phyloP scores from a whole-genome alignment of 139 green algal genomes.

The Deuterostichococcus epilithicus region DNA sequence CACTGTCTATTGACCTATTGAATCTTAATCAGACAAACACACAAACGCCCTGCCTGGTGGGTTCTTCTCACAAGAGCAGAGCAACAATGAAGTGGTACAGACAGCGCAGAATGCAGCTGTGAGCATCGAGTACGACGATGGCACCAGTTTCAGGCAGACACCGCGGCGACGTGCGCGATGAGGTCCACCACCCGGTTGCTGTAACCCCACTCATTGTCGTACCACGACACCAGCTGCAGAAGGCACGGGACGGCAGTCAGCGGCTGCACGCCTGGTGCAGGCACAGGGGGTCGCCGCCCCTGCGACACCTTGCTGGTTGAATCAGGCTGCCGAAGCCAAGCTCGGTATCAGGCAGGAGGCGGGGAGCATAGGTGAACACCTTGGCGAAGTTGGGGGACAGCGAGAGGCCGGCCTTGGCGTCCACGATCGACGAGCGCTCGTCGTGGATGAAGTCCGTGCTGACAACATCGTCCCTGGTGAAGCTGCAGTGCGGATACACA shows the following conservation, averaged over 20 bases:
- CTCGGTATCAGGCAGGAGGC: background rate
- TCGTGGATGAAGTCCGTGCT: conserved; percentile 87
- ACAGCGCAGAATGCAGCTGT: no score
- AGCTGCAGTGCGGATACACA: conserved; percentile 39
- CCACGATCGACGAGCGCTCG: conserved; percentile 76
- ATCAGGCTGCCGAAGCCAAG: background rate
- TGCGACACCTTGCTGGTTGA: background rate
- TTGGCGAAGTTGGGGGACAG: conserved; percentile 90
- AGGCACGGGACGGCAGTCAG: conserved; percentile 6
- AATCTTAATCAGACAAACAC: no score
- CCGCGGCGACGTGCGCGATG: conserved; percentile 44
- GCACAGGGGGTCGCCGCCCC: background rate
- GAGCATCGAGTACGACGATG: no score
- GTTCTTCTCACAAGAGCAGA: no score
- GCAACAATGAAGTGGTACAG: no score
- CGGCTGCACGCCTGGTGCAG: background rate
- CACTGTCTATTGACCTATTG: no score
- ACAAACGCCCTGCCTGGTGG: no score
- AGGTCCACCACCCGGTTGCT: conserved; percentile 52
- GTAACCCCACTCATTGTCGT: conserved; percentile 95
- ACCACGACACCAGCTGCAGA: conserved; percentile 89
- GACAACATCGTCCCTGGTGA: conserved; percentile 91
- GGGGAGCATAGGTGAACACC: conserved; percentile 23
- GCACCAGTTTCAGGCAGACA: conserved; percentile 3
- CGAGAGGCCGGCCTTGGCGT: conserved; percentile 86